Base-by-base conservation (phyloP, 805 yeast species). In the Saccharomyces kudriavzevii region DNA sequence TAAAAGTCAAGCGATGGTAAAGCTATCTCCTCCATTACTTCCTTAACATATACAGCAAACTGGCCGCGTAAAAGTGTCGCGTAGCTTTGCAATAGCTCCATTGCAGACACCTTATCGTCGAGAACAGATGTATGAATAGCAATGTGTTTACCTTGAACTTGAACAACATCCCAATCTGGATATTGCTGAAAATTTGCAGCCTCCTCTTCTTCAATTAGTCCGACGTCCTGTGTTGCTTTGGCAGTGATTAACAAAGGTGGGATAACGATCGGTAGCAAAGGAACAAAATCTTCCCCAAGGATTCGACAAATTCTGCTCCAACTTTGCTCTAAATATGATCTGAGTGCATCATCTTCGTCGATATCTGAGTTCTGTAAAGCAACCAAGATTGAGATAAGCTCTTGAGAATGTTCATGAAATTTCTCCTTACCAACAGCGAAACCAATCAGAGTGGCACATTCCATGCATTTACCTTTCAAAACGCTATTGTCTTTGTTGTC, bases 141-240 rank as follows among this genome's bases (percentile, higher is more conserved):
- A 63, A 94, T 82, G 64, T 89, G 91, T 69, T 89, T 91, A 52
- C 98, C 99, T 29, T 89, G 83, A 47, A 91, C 75, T 60, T 89
- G 89, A 52, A 94, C 84, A 48, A 94, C 94, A 65, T 94, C 98
- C 94, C 97, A 94, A 57, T 90, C 97, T 52, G 90, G 95, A 62
- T 89, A 87, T 64, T 83, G 84, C 61, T 83, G 86, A 58, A 82
- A 82, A 59, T 87, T 88, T 49, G 87, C 94, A 53, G 95, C 96
- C 55, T 85, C 91, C 59, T 91, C 96, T 55, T 82, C 85, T 61
- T 92, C 98, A 51, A 94, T 80, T 48, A 94, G 74, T 45, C 92
- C 85, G 54, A 92, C 83, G 67, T 90, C 97, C 63, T 92, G 97
- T 22, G 89, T 80, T 11, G 94, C 91, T 65, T 84, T 89, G 6